Conservation (phyloP, 1,284 basidiomycete genomes). For the Pseudozyma sp. region DNA sequence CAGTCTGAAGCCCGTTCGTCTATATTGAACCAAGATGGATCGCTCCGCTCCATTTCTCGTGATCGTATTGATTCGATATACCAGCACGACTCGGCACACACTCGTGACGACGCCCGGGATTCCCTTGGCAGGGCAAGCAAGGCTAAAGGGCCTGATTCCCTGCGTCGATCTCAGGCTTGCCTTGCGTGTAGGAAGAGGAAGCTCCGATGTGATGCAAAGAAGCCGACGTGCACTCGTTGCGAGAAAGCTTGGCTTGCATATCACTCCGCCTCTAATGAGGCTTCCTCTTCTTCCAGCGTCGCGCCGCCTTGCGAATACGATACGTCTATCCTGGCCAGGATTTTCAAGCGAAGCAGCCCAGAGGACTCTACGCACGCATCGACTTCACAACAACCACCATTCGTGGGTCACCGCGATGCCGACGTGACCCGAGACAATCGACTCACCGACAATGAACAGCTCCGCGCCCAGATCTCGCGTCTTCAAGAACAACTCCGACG, state of each 20-base stretch:
- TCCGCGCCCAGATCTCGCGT: conserved; percentile 19
- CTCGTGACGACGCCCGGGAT: conserved; percentile 9
- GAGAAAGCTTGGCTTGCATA: conserved; percentile 38
- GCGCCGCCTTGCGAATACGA: conserved; percentile 43
- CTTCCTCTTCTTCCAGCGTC: not conserved
- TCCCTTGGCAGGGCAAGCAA: conserved; percentile 1
- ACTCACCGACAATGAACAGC: conserved; percentile 21
- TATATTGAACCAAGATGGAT: too few relatives aligned
- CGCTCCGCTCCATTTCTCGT: too few relatives aligned
- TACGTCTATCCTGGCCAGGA: conserved; percentile 30
- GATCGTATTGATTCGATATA: too few relatives aligned
- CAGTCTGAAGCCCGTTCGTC: too few relatives aligned
- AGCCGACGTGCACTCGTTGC: conserved; percentile 40
- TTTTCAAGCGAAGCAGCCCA: conserved; percentile 23
- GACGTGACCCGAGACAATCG: not conserved
- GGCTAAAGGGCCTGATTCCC: conserved; percentile 19
- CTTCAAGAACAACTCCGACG: conserved; percentile 13
- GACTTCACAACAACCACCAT: not conserved
- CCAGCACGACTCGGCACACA: conserved; percentile 1
- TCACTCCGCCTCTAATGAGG: conserved; percentile 5
- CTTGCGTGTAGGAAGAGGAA: conserved; percentile 41
- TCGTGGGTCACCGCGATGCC: not conserved
- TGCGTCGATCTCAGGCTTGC: conserved; percentile 39
- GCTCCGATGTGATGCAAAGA: conserved; percentile 40
- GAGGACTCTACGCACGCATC: conserved; percentile 3